Conservation (phyloP, 192 early-diverging fungal species). For the Glomus cerebriforme region DNA sequence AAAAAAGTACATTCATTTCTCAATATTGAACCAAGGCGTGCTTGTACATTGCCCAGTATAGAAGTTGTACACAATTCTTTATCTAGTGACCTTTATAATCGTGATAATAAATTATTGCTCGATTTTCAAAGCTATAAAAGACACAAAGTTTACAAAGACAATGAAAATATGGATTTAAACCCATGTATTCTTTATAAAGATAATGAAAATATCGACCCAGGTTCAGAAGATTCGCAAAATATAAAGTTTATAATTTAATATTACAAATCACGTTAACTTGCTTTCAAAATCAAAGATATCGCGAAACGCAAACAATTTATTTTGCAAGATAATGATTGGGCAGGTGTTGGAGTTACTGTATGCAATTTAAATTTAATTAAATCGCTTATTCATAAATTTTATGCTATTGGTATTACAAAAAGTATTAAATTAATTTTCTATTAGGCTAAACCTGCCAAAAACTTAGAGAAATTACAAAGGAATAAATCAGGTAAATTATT, state of each 20-base stretch:
- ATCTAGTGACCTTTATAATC: not conserved
- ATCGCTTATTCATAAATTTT: not conserved
- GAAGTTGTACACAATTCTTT: not conserved
- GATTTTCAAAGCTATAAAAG: not conserved
- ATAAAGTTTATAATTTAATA: not conserved
- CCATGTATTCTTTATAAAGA: not conserved
- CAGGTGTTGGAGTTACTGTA: not conserved
- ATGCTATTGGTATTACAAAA: not conserved
- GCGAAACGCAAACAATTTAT: constrained; percentile 17
- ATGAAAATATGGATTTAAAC: too few species aligned
- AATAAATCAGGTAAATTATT: too few species aligned
- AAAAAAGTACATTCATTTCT: constrained; percentile 14
- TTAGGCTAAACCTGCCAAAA: too few species aligned
- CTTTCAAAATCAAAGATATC: not conserved
- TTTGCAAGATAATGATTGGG: constrained; percentile 17
- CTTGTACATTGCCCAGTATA: constrained; percentile 1
- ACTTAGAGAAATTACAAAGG: too few species aligned
- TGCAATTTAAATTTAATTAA: not conserved
- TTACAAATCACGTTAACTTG: not conserved
- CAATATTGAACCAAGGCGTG: not conserved
- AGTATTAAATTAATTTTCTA: too few species aligned
- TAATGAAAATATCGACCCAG: not conserved
- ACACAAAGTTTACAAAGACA: not conserved
- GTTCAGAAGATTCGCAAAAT: not conserved
- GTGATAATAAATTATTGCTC: not conserved